Evolutionary conservation across 1,284 basidiomycete species (phyloP).

Genomic region (Ustilago tritici): DNA sequence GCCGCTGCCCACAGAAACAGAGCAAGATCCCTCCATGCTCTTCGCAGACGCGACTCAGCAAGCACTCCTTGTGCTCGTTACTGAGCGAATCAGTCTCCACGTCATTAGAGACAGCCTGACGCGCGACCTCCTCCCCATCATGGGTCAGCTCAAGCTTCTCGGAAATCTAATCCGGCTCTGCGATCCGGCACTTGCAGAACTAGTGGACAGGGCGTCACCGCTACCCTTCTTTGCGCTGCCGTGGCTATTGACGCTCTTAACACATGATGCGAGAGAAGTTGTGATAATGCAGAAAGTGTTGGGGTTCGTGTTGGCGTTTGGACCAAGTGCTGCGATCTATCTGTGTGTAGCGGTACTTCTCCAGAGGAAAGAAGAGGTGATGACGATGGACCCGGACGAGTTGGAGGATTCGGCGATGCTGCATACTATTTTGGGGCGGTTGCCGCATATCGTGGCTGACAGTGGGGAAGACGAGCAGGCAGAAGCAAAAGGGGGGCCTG

Average conservation of each 20-base stretch:
- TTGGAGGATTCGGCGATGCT: slow-evolving; percentile 52
- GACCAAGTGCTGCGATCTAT: slow-evolving; percentile 84
- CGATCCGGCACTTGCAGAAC: slow-evolving; percentile 78
- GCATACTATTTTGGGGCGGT: slow-evolving; percentile 44
- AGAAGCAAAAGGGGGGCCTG: background rate
- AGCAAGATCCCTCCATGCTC: background rate
- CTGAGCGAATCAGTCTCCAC: slow-evolving; percentile 80
- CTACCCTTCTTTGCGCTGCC: slow-evolving; percentile 88
- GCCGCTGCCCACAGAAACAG: background rate
- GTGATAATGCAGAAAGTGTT: slow-evolving; percentile 81
- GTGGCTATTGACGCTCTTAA: slow-evolving; percentile 88
- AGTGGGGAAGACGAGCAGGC: background rate
- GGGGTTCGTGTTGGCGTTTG: slow-evolving; percentile 84
- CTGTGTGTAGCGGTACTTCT: slow-evolving; percentile 77
- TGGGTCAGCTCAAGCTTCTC: slow-evolving; percentile 81
- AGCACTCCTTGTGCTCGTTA: slow-evolving; percentile 27
- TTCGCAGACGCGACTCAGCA: slow-evolving; percentile 8
- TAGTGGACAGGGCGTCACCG: slow-evolving; percentile 77
- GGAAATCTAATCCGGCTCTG: slow-evolving; percentile 78
- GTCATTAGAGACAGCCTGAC: slow-evolving; percentile 91
- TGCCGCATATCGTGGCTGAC: slow-evolving; percentile 26
- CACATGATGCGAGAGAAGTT: slow-evolving; percentile 82
- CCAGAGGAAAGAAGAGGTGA: slow-evolving; percentile 24
- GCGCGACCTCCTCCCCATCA: slow-evolving; percentile 81
- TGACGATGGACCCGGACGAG: slow-evolving; percentile 30